Base-by-base conservation (phyloP, 371 early-diverging fungal species). In the Syncephalastrum monosporum region DNA sequence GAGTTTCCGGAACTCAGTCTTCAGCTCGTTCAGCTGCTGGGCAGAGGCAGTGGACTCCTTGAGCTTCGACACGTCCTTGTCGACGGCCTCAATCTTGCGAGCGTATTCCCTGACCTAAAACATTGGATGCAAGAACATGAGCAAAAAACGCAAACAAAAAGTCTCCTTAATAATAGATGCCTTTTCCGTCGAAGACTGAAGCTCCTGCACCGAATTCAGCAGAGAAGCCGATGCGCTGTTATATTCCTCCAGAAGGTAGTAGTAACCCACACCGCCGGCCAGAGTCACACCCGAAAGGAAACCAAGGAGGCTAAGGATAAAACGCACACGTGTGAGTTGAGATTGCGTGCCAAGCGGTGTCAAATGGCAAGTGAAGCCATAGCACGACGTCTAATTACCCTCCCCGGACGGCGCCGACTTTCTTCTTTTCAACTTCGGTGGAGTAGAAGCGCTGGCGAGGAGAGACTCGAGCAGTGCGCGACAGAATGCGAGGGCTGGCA, bases 191-290 rank as follows among this genome's bases (percentile, higher is more conserved):
- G 90, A 87, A 23, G 73, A 59, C 63, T 91, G 90, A 57, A 92
- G 78, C 62, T 90, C 88, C 59, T 89, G 81, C 15, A 92, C 86
- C 7, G 91, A 88, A 65, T 65, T 72, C 69, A 92, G 69, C 29
- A 92, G 72, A 21, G 89, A 69, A 49, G 67, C 75, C 29, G 91
- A 87, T 7, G 90, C 87, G 47, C 73, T 77, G 52, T 89, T 88
- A 65, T 92, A 92, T 71, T 92, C 91, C 53, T 90, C 91, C 56
- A 91, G 72, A 45, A 92, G 75, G 57, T 90, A 89, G 60, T 86
- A 87, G 59, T 90, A 92, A 16, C 92, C 91, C 25, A 79, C 74
- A n/a, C 84, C 82, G 3, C 92, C 90, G 33, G 92, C 87, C 47
- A 81, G 63, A 15, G 89, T 84, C 16, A 86, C 82, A 17, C 92